phyloP scores from a whole-genome alignment of 2,329 filamentous ascomycete species.

The Ploettnerulaceae sp. region DNA sequence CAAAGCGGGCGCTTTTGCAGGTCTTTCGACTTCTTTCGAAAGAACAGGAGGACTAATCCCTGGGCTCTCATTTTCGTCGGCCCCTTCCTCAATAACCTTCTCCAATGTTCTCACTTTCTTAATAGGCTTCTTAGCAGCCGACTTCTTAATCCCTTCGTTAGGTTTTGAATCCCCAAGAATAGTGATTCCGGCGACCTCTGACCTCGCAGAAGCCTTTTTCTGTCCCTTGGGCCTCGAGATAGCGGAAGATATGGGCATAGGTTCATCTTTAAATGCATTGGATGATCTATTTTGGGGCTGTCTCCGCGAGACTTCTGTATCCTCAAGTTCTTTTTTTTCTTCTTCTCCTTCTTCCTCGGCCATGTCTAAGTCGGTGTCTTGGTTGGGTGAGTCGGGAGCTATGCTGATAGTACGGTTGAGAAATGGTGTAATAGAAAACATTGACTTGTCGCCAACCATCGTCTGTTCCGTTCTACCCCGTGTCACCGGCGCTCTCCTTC shows the following conservation, averaged over 20 bases:
- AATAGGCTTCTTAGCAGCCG: conserved; percentile 31
- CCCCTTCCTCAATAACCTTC: conserved; percentile 39
- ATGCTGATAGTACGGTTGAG: conserved; percentile 68
- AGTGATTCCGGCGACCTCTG: conserved; percentile 35
- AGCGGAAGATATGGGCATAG: conserved; percentile 7
- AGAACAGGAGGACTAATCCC: conserved; percentile 31
- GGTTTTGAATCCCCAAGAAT: conserved; percentile 40
- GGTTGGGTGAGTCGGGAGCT: conserved; percentile 36
- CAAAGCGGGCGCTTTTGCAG: conserved; percentile 7
- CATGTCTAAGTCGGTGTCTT: conserved; percentile 12
- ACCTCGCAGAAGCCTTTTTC: conserved; percentile 24
- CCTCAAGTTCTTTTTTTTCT: conserved; percentile 2
- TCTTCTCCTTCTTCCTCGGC: conserved; percentile 11
- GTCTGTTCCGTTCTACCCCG: conserved; percentile 54
- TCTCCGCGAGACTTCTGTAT: neutral
- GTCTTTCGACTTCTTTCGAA: conserved; percentile 5
- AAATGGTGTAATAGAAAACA: conserved; percentile 91
- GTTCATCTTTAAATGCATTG: neutral
- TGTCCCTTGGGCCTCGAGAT: conserved; percentile 19
- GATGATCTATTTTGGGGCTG: neutral
- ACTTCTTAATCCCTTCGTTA: conserved; percentile 28
- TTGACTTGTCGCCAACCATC: conserved; percentile 77
- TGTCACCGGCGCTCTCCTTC: conserved; percentile 44
- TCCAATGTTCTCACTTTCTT: conserved; percentile 34
- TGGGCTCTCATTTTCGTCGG: conserved; percentile 28